Evolutionary conservation across 2,329 filamentous ascomycete species (phyloP).

Genomic region (Rutstroemia sp.): DNA sequence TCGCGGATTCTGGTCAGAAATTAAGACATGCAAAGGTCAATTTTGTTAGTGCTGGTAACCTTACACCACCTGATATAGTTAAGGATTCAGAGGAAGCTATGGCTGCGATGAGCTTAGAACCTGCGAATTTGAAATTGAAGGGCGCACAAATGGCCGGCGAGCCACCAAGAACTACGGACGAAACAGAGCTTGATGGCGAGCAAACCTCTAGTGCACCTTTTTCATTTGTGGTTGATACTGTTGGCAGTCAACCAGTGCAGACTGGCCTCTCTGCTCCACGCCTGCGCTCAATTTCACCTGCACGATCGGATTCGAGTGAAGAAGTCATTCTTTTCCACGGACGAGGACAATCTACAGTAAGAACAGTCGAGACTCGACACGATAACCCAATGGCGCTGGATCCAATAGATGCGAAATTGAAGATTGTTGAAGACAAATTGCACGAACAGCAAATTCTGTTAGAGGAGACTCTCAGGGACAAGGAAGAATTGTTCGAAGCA

Average conservation of each 20-base stretch:
- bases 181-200: slow-evolving; percentile 6
- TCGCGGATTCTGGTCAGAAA: slow-evolving; percentile 39
- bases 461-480: slow-evolving; percentile 21
- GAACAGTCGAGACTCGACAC: not conserved
- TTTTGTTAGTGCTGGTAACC: slow-evolving; percentile 54
- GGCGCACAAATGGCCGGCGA: not conserved
- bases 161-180: not conserved
- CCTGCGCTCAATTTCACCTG: slow-evolving; percentile 29
- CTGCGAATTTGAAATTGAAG: not conserved
- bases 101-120: slow-evolving; percentile 19
- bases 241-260: slow-evolving; percentile 23
- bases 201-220: not conserved
- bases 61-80: slow-evolving; percentile 25
- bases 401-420: slow-evolving; percentile 23
- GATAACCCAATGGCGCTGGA: not conserved
- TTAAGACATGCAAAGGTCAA: slow-evolving; percentile 47
- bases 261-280: slow-evolving; percentile 29
- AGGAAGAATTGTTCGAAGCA: slow-evolving; percentile 1
- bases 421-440: slow-evolving; percentile 25
- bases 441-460: slow-evolving; percentile 21
- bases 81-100: slow-evolving; percentile 25
- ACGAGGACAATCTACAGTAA: slow-evolving; percentile 27
- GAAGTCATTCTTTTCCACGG: slow-evolving; percentile 66
- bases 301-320: slow-evolving; percentile 55
- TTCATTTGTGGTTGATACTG: slow-evolving; percentile 32